These are phyloP conservation scores for Solanum sitiens DNA, from an alignment of 257 asterid genomes.

Conservation along the genomic window DNA sequence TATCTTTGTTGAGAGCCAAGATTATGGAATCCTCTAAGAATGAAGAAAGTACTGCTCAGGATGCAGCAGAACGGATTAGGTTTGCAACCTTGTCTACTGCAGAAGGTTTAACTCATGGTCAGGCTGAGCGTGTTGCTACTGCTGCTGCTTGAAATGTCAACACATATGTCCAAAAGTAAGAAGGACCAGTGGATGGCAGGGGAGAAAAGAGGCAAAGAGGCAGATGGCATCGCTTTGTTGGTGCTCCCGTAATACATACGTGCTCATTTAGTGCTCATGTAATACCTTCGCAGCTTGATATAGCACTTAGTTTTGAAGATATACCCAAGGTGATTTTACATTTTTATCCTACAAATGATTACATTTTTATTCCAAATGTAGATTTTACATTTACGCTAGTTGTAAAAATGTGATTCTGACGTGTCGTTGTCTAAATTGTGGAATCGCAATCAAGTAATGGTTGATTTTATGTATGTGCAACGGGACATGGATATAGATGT, in stretches of 20 bases:
- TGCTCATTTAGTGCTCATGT: constrained; percentile 42
- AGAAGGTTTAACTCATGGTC: constrained; percentile 95
- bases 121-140: constrained; percentile 60
- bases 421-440: background rate
- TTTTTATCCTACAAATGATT: background rate
- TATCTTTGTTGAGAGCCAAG: background rate
- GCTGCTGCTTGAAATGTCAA: constrained; percentile 85
- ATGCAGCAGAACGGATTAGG: constrained; percentile 76
- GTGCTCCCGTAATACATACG: constrained; percentile 57
- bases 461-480: background rate
- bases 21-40: constrained; percentile 28
- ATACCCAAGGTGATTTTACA: constrained; percentile 66
- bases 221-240: constrained; percentile 37
- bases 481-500: background rate
- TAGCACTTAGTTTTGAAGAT: constrained; percentile 88
- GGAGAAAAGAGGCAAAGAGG: constrained; percentile 94
- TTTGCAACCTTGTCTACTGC: constrained; percentile 89
- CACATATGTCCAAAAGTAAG: constrained; percentile 96
- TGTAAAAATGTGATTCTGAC: background rate
- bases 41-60: constrained; percentile 54
- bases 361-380: background rate
- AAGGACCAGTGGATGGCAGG: constrained; percentile 88
- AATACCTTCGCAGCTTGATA: constrained; percentile 28
- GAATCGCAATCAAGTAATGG: background rate
- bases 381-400: background rate